Evolutionary conservation across 73 alveolate genomes (phyloP), one percentile per base, ranked within the genome.

Genomic region (Paramecium tetraurelia): DNA sequence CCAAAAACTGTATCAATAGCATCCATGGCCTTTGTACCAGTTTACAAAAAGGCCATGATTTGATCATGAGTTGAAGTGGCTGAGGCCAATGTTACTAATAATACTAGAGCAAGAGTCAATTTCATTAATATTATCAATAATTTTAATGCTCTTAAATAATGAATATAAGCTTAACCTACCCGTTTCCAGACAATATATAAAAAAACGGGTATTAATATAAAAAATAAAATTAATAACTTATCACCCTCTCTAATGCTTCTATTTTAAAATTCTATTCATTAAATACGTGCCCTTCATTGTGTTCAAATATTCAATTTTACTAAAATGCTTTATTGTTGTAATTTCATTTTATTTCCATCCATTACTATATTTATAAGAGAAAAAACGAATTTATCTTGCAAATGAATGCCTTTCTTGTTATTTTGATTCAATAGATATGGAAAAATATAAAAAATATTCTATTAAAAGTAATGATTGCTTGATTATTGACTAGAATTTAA

Each of bases 21-120:
- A 80, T 80, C 90, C 35, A 24, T 80, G 9, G 90, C 90, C 75
- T 80, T 44, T n/a, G 76, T 80, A 14, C 90, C 90, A 11, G 75
- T 48, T 80, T 80, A 80, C 48, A 80, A 46, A 18, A 80, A 46
- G 33, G 90, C 90, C 46, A 80, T 33, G 21, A 80, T 80, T 41
- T 80, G 29, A 80, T 80, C 75, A 20, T 80, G 46, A 20, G 90
- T 80, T 3, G 90, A 80, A 43, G 90, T 80, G 27, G 90, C 90
- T 14, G 90, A 72, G 33, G 63, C 33, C 18, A 33, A 36, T 14
- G 59, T 72, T 43, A 72, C 57, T 40, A 72, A 22, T 22, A 72
- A 72, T 36, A 72, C 59, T 14, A 72, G 59, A 36, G 59, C 86
- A 16, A 72, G 33, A 12, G 86, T 40, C 35, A 72, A 35, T 72